Evolutionary conservation across 2,329 filamentous ascomycete genomes (phyloP), one percentile per base, ranked within the genome.

Genomic region (Monosporascus sp.): DNA sequence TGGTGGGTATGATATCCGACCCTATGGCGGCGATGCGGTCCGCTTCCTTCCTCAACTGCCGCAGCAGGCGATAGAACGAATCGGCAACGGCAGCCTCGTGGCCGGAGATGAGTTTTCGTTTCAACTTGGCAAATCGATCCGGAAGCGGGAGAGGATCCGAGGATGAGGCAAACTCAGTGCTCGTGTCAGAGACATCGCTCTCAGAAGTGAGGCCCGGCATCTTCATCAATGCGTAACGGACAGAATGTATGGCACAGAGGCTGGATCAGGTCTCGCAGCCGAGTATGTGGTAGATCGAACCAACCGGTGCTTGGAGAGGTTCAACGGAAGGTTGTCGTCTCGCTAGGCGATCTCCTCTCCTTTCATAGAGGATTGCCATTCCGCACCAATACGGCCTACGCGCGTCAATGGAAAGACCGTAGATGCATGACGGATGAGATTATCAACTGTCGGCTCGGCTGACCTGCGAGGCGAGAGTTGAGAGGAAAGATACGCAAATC

Each of bases 31-130:
- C 68, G 24, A 77, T 67, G 1, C 62, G 62, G 37, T 71, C 65
- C 20, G 71, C 65, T 53, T 77, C 74, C 3, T 56, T 59, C 14
- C 63, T 64, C 11, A 78, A 61, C 36, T 64, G 61, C 2, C 59
- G 57, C 7, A 77, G 60, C 3, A 78, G 62, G 22, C 72, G 64
- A 41, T 71, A 64, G 70, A 73, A 78, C n/a, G 72, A 73, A 25
- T 67, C 64, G 7, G 63, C 62, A 9, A 78, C 60, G 37, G 64
- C 65, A 11, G 64, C 60, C 56, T 75, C 72, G 41, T 72, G 68
- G 11, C 71, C 68, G 22, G 64, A 66, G 17, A 73, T 67, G 48
- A 77, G 62, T 31, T 67, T 64, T 25, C 65, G 65, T 55, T 78
- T 78, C 38, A 77, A 64, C 18, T 70, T 65, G 18, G 72, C 67